Percentiles rank a stretch among this genome's conserved stretches.
Conservation (phyloP, 176 grass and related monocot species). For the Avena eriantha region DNA sequence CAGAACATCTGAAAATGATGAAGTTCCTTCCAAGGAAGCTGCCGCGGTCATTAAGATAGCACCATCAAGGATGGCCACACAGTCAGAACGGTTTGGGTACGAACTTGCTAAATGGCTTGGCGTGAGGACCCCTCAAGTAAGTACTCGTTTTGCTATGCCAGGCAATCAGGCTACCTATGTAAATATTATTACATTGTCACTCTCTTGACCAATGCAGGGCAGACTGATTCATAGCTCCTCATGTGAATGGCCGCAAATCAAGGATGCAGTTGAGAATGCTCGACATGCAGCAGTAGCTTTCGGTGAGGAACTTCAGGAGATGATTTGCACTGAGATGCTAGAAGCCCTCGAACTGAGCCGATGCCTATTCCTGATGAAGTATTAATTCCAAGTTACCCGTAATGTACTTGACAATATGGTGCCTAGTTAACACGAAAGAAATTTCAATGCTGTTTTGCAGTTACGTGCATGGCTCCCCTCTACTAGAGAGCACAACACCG, state of each 20-base stretch:
- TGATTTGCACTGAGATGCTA: slow-evolving; percentile 81
- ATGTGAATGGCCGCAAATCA: slow-evolving; percentile 87
- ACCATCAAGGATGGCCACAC: slow-evolving; percentile 95
- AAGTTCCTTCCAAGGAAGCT: slow-evolving; percentile 56
- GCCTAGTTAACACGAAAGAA: slow-evolving; percentile 29
- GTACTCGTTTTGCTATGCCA: slow-evolving; percentile 29
- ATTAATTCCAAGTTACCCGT: slow-evolving; percentile 38
- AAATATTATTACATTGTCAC: slow-evolving; percentile 32
- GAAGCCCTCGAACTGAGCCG: slow-evolving; percentile 91
- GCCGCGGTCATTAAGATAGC: slow-evolving; percentile 96
- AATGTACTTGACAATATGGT: slow-evolving; percentile 31
- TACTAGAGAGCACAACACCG: slow-evolving; percentile 68
- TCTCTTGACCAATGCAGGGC: slow-evolving; percentile 58
- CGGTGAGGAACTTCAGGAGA: slow-evolving; percentile 69
- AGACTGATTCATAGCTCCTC: slow-evolving; percentile 87
- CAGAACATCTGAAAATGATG: slow-evolving; percentile 43
- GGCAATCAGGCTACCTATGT: slow-evolving; percentile 5
- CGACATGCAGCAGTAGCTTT: slow-evolving; percentile 44
- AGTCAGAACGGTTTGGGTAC: slow-evolving; percentile 91
- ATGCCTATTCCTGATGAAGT: slow-evolving; percentile 97
- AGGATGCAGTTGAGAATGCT: slow-evolving; percentile 85
- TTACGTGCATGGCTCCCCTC: slow-evolving; percentile 85
- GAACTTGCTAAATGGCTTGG: slow-evolving; percentile 95
- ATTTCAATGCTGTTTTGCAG: slow-evolving; percentile 60
- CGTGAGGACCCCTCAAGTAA: slow-evolving; percentile 89